Base-by-base conservation (phyloP, 2,329 filamentous ascomycete species). In the Fusarium hostae region DNA sequence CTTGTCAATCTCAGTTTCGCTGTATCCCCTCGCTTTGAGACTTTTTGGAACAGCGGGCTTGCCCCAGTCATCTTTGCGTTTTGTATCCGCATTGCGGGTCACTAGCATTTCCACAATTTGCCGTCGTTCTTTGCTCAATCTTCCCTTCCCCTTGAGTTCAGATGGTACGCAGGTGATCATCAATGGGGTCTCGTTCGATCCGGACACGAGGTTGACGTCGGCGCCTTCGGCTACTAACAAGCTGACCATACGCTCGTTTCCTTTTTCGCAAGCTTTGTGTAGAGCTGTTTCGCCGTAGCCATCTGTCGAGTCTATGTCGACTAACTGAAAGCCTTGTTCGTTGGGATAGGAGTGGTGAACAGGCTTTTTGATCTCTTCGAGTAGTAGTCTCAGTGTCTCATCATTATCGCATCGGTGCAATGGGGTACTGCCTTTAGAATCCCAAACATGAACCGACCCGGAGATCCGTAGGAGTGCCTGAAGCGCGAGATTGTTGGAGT, bases 311-410 rank as follows among this genome's bases (percentile, higher is more conserved):
- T 68, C 37, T 39, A 67, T 62, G 3, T 22, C 18, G 10, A 47
- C 50, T 11, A 68, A 11, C 2, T 10, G 24, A 9, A 55, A 37
- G 2, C 37, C 39, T 30, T 30, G 62, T n/a, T 68, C 55, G 15
- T 51, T 41, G 0, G 28, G 24, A 16, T 22, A 24, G 10, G 26
- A 26, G 37, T 34, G 24, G n/a, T 67, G 50, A 11, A 62, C 20
- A 2, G 65, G 63, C 28, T 68, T 67, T 13, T 68, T 68, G 5
- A 67, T 62, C 43, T 67, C 63, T 13, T 68, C 50, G 1, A 67
- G 56, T 2, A 68, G 37, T 8, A 67, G 22, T 15, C 20, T 26
- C 20, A 68, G 9, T 9, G 50, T 68, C 20, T 41, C 30, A 20
- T 44, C 26, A 9, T 56, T 62, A 10, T 52, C 32, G 4, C 65